Evolutionary conservation across 176 grass and related monocot species (phyloP).

Genomic region (Avena atlantica): DNA sequence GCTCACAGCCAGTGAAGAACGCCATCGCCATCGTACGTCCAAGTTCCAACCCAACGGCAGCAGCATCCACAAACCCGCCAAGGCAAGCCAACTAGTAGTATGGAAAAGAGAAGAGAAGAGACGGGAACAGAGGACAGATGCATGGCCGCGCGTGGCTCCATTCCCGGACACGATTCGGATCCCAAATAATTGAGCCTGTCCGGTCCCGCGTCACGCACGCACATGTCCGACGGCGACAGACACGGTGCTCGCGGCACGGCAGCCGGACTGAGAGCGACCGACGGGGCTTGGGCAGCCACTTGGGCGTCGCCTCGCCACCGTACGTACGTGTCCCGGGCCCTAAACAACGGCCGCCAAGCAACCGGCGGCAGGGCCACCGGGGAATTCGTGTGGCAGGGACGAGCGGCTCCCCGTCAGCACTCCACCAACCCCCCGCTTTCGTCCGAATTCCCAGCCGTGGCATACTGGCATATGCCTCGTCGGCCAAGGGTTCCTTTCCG

Average conservation of each 20-base stretch:
- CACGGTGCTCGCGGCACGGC: neutral
- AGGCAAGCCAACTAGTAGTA: neutral
- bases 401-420: neutral
- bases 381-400: neutral
- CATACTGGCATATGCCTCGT: neutral
- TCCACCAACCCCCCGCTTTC: slow-evolving; percentile 37
- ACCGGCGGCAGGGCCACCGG: neutral
- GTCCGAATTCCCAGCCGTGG: neutral
- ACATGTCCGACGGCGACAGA: neutral
- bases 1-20: too few relatives aligned
- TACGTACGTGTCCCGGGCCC: neutral
- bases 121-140: neutral
- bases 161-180: neutral
- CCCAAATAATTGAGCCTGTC: neutral
- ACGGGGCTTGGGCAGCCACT: neutral
- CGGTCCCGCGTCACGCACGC: neutral
- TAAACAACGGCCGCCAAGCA: slow-evolving; percentile 8
- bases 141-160: neutral
- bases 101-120: neutral
- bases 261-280: neutral
- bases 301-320: neutral
- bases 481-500: neutral
- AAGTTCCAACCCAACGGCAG: neutral
- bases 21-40: neutral
- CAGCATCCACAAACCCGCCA: neutral